Conservation (phyloP, 352 stramenopile genomes). For the Globisporangium irregulare region DNA sequence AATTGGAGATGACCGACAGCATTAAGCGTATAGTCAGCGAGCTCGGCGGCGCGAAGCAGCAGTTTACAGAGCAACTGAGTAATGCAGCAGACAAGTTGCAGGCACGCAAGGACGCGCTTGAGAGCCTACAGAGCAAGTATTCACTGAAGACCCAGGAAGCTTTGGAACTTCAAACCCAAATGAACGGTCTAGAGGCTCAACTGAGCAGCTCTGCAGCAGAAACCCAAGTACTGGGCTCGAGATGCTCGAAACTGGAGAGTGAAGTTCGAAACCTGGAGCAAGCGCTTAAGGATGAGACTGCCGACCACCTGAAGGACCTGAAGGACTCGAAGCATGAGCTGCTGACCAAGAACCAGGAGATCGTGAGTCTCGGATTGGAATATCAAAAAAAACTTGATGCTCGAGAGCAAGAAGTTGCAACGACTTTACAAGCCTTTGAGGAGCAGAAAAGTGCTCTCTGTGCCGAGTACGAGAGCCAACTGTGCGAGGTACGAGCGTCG, state of each 20-base stretch:
- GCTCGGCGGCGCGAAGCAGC: background rate
- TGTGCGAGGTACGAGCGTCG: background rate
- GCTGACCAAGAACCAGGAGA: constrained; percentile 1
- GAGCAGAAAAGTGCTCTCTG: background rate
- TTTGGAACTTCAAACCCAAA: background rate
- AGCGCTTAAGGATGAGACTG: background rate
- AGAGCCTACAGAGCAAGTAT: background rate
- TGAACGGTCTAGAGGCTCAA: background rate
- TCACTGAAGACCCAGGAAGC: background rate
- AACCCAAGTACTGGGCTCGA: background rate
- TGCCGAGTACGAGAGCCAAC: background rate
- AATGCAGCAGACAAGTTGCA: constrained; percentile 4
- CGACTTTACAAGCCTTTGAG: background rate
- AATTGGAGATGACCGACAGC: constrained; percentile 7
- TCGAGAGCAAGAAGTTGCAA: no score
- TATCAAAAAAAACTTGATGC: background rate
- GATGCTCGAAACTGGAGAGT: background rate
- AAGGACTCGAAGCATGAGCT: constrained; percentile 5
- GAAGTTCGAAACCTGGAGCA: background rate
- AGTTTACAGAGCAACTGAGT: background rate
- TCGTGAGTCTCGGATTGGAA: background rate
- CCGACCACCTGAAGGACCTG: background rate
- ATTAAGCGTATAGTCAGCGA: constrained; percentile 1
- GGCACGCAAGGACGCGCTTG: background rate
- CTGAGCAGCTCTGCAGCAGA: background rate